Base-by-base conservation (phyloP, 192 early-diverging fungal species). In the Tieghemiomyces parasiticus region DNA sequence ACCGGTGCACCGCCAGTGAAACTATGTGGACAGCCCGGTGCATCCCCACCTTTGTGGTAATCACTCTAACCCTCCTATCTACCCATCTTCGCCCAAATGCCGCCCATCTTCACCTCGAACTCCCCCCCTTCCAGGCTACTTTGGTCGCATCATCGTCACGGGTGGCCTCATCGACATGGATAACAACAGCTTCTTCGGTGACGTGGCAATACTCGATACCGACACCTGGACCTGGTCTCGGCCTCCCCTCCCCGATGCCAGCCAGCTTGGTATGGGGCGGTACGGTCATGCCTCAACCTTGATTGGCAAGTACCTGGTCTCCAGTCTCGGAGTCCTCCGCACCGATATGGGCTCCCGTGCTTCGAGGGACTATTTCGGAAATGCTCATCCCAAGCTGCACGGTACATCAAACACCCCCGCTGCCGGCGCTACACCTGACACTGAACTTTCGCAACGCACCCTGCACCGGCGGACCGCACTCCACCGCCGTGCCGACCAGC, bases 131-230 rank as follows among this genome's bases (percentile, higher is more conserved):
- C 67, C 70, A 75, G 4, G 70, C 68, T 14, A 66, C 69, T 10
- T 64, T 72, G 25, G 65, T 66, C 51, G 69, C 67, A 31, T 59
- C 29, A 70, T 76, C 30, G 68, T 72, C n/a, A 33, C 72, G 4
- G 71, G 72, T 45, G 74, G 74, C 32, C 71, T 71, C 29, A 58
- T 67, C 42, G 59, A 63, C 31, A 48, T 55, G 24, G 50, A 70
- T 47, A 61, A 68, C 47, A 62, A 46, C 10, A 48, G 42, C 13
- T 70, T 68, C 3, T 59, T 72, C 22, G 59, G 29, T 58, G 74
- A 76, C 26, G 65, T 76, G 1, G 74, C 74, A 4, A 67, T 76
- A 20, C 64, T 76, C 10, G 59, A 76, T 35, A 76, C 65, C 0
- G 22, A 58, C 10, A 68, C 74, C 2, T 76, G 74, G 74, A 42